Evolutionary conservation across 2,329 filamentous ascomycete genomes (phyloP).

Genomic region (Ceratocystis lukuohia): DNA sequence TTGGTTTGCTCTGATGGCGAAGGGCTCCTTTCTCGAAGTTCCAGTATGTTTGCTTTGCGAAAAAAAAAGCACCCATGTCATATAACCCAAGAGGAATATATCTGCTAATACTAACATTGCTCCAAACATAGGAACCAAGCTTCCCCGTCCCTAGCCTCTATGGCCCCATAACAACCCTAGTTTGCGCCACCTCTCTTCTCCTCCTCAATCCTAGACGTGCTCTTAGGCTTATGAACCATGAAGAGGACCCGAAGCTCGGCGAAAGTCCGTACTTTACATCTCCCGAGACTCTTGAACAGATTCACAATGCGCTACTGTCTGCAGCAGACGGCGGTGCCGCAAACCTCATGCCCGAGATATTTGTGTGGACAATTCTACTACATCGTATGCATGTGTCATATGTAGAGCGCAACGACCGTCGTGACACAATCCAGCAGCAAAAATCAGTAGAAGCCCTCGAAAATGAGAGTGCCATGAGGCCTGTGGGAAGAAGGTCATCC

Average conservation of each 20-base stretch:
- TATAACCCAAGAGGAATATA: too few species aligned
- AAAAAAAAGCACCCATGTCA: background rate
- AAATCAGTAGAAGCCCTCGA: constrained; percentile 45
- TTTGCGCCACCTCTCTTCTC: constrained; percentile 55
- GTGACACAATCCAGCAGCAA: constrained; percentile 45
- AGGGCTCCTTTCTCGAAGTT: constrained; percentile 58
- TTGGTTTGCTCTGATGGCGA: constrained; percentile 35
- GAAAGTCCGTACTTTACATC: constrained; percentile 50
- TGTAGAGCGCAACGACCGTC: constrained; percentile 45
- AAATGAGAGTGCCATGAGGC: constrained; percentile 28
- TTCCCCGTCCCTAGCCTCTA: constrained; percentile 18
- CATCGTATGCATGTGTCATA: constrained; percentile 54
- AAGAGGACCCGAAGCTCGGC: constrained; percentile 31
- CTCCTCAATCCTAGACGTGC: constrained; percentile 54
- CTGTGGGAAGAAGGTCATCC: constrained; percentile 41
- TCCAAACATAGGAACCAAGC: constrained; percentile 8
- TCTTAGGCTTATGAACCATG: constrained; percentile 42
- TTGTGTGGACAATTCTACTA: constrained; percentile 70
- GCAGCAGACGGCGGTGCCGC: constrained; percentile 43
- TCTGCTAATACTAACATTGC: background rate
- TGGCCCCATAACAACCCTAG: constrained; percentile 43
- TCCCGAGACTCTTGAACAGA: constrained; percentile 52
- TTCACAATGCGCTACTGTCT: constrained; percentile 57
- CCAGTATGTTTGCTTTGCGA: constrained; percentile 32
- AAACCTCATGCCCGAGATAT: constrained; percentile 58